phyloP scores from a whole-genome alignment of 345 rosid species.

The Turritis glabra region DNA sequence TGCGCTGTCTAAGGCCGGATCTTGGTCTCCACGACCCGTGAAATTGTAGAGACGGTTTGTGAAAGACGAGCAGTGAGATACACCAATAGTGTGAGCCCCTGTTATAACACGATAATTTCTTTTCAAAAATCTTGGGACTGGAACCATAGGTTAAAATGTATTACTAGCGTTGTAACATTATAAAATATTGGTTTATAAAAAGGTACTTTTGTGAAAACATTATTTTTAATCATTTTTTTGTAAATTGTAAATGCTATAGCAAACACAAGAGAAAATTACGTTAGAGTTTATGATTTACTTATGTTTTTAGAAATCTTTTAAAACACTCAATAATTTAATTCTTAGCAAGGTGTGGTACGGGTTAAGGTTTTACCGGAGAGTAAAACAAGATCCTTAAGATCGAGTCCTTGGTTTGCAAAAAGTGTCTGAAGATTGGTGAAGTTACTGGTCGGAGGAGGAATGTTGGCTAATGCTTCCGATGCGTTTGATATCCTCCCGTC shows the following conservation, averaged over 20 bases:
- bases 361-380: conserved; percentile 46
- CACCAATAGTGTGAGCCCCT: conserved; percentile 88
- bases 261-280: not conserved
- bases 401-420: conserved; percentile 66
- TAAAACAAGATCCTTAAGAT: conserved; percentile 67
- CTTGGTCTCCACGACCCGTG: conserved; percentile 64
- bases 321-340: not conserved
- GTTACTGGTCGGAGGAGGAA: conserved; percentile 68
- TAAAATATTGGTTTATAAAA: too few relatives aligned
- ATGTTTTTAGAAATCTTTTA: not conserved
- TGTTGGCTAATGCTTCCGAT: conserved; percentile 55
- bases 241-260: not conserved
- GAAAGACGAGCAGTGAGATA: conserved; percentile 70
- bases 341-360: not conserved
- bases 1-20: conserved; percentile 69
- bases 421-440: conserved; percentile 53
- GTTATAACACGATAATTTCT: not conserved
- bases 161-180: not conserved
- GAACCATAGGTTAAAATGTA: not conserved
- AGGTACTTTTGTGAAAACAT: not conserved
- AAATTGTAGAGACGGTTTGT: conserved; percentile 70
- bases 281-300: not conserved
- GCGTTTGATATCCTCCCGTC: conserved; percentile 67
- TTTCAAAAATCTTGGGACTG: not conserved
- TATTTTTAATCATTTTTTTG: not conserved